Conservation (phyloP, 371 early-diverging fungal species). For the Dichotomocladium elegans region DNA sequence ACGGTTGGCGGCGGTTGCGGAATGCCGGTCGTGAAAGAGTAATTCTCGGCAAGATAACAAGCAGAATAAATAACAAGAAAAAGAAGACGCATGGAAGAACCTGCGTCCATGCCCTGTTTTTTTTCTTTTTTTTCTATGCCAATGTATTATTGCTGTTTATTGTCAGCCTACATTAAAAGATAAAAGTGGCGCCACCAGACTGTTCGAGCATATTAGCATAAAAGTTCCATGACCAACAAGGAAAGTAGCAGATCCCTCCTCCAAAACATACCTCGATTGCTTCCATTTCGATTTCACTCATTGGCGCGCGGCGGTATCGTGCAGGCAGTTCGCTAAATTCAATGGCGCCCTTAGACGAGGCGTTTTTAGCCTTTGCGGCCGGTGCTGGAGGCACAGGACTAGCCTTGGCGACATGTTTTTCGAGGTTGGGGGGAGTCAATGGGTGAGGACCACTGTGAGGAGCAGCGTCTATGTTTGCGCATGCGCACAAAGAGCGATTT, state of each 20-base stretch:
- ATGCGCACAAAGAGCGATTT: too few relatives aligned
- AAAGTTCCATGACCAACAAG: background rate
- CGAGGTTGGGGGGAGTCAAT: slow-evolving; percentile 44
- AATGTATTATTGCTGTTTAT: too few relatives aligned
- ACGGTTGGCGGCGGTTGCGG: too few relatives aligned
- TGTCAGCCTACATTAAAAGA: too few relatives aligned
- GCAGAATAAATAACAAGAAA: too few relatives aligned
- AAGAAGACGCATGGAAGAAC: too few relatives aligned
- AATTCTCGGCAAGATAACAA: too few relatives aligned
- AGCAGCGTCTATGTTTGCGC: slow-evolving; percentile 21
- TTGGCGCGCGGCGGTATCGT: slow-evolving; percentile 30
- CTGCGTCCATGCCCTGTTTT: too few relatives aligned
- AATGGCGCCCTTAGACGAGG: slow-evolving; percentile 10
- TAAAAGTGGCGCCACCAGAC: slow-evolving; percentile 36
- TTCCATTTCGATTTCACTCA: slow-evolving; percentile 47
- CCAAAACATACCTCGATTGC: slow-evolving; percentile 36
- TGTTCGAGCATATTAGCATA: slow-evolving; percentile 7
- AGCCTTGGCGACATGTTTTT: slow-evolving; percentile 43
- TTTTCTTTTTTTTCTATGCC: too few relatives aligned
- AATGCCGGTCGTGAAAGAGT: too few relatives aligned
- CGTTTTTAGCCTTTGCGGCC: background rate
- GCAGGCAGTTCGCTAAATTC: slow-evolving; percentile 37
- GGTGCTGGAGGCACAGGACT: slow-evolving; percentile 10
- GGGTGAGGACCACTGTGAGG: slow-evolving; percentile 44
- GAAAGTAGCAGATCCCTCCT: background rate